Evolutionary conservation across 345 rosid species (phyloP), one percentile per base, ranked within the genome.

Genomic region (Mallotus nudiflorus): DNA sequence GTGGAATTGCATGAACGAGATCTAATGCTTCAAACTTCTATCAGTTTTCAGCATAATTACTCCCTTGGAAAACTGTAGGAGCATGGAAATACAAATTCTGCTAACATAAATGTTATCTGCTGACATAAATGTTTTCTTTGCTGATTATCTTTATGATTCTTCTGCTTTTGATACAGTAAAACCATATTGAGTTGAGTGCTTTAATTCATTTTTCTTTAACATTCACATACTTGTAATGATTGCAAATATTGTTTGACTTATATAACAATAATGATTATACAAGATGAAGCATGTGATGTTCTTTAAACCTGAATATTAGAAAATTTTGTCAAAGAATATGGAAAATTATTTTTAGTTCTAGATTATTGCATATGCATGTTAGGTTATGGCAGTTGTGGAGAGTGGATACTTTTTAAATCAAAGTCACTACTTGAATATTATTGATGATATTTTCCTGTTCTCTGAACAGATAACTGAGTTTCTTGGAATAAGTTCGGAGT

Each of bases 391-490:
- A 12, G 14, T 42, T 3, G 14, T 42, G 46, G 46, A 42, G 46
- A 42, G 14, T 42, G 46, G 46, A 42, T 5, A 42, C 46, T 12
- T 42, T 42, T 44, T 27, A 69, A 33, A 40, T 45, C 14, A 33
- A 29, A 67, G 62, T 51, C 55, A 40, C 50, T 48, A n/a, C 16
- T 40, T 65, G 18, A 16, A 35, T 56, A 12, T 58, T 71, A 74
- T 67, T 46, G 65, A 72, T 74, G 50, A 61, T 51, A 56, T 24
- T 63, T 52, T 56, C 44, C 9, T 62, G 39, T 80, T 74, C 66
- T 63, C 50, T 74, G 55, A 45, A 40, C 88, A 93, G 98, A 85
- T 91, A 62, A 74, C 82, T 53, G 79, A 83, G 58, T 65, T 91
- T 62, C 94, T 91, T 46, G 89, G 87, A 70, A 33, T 68, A 46